Base-by-base conservation (phyloP, 768 basidiomycete species). In the Pisolithus tinctorius region DNA sequence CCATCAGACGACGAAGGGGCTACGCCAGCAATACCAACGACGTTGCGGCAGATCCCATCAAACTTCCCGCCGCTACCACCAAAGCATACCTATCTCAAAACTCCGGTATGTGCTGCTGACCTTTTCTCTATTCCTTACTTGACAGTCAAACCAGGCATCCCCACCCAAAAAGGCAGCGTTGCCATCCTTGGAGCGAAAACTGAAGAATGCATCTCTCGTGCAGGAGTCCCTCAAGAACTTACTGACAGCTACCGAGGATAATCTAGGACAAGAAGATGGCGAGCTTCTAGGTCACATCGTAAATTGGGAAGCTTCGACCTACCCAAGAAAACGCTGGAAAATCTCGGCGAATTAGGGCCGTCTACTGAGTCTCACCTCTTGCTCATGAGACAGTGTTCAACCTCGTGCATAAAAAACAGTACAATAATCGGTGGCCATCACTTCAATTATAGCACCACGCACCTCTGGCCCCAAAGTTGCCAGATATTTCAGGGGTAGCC, bases 11-110 rank as follows among this genome's bases (percentile, higher is more conserved):
- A 91, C 50, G 88, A 90, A 65, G 75, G 73, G 13, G 61, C 69
- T 5, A 58, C 73, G 6, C 72, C 79, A 1, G 58, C 73, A 1
- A 65, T 88, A 25, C 87, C 80, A 37, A 57, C 70, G 25, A 87
- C 86, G 0, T 69, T 92, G 5, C 81, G 82, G 11, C 72, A 75
- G 17, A 71, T 90, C n/a, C 86, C 78, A 1, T 62, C 70, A 41
- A 60, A 71, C 53, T 70, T 74, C 42, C 76, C 79, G 4, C 63
- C 69, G 16, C 61, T 80, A 20, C 78, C 89, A 10, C 89, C 90
- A 0, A 92, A 90, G 60, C 89, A 92, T 57, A 90, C 89, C 0
- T 92, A 91, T 66, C 74, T 90, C 47, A 80, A 83, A 58, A 92
- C 89, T 23, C 87, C 89, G 1, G 89, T 91, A 69, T 37, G 79